Evolutionary conservation across 2,329 filamentous ascomycete genomes (phyloP), one percentile per base, ranked within the genome.

Genomic region (Arachnomyces sp.): DNA sequence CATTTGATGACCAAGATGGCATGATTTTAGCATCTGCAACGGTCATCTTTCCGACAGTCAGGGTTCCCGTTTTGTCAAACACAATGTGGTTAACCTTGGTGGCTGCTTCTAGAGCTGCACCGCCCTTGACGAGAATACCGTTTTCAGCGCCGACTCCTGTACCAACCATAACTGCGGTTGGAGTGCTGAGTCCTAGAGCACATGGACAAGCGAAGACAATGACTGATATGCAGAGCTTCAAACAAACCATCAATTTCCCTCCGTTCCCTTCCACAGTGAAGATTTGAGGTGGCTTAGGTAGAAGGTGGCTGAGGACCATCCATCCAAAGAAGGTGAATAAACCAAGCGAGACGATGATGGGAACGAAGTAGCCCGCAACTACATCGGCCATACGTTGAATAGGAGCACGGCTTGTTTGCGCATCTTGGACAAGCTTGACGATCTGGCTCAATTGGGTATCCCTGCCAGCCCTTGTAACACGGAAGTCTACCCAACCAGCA

Each of bases 161-260:
- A 32, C 92, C 92, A 21, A 98, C 92, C 92, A 98, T 96, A 59
- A 98, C 89, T 2, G 92, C 92, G 0, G 92, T 98, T 2, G 92
- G 92, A 1, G 92, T 96, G 16, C 88, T 89, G 13, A 98, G 75
- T 41, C 92, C 92, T n/a, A 98, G 78, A 1, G 92, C 92, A 58
- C 92, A 98, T 13, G 92, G 92, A 57, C 92, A 98, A 3, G 92
- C 92, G 61, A 98, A 95, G 14, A 96, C 92, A 56, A 98, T 94
- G 50, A 98, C 92, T 0, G 92, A 94, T 52, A 98, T 98, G 65
- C 92, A 96, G 12, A 98, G 80, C 69, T 96, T 93, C 48, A 96
- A 72, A 59, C 92, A 98, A 2, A 96, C 86, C 86, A 98, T 95
- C 47, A 95, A 71, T 59, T 86, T 90, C 41, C 92, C 92, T 46